These are phyloP conservation scores for Pseudotsuga menziesii DNA, from an alignment of 75 land plant species.

Conservation along the genomic window DNA sequence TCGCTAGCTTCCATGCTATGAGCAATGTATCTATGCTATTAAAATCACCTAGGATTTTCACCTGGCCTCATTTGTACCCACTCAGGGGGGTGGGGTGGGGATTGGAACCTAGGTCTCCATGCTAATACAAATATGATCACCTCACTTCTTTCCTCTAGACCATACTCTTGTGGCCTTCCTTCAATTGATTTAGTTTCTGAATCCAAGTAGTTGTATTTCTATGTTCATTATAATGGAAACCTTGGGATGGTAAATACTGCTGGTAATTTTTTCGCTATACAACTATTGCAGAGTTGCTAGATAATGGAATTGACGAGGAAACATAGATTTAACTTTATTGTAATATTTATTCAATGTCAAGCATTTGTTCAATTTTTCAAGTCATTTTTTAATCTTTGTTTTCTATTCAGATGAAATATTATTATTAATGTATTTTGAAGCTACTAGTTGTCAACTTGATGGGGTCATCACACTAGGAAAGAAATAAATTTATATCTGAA, in stretches of 20 bases:
- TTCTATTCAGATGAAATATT: not conserved
- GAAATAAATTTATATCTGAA: not conserved
- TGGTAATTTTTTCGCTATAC: slow-evolving; percentile 15
- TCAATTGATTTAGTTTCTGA: not conserved
- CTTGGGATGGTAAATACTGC: not conserved
- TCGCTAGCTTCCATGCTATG: no score
- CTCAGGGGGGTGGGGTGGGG: no score
- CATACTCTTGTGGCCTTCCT: no score
- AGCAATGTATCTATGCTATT: no score
- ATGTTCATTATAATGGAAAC: not conserved
- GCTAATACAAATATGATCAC: no score
- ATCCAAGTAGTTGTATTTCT: not conserved
- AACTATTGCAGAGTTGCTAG: slow-evolving; percentile 92
- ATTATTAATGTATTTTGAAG: not conserved
- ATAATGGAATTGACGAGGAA: slow-evolving; percentile 93
- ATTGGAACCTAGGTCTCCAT: no score
- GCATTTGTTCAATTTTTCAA: not conserved
- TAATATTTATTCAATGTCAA: not conserved
- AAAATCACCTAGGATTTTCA: no score
- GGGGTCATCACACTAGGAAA: not conserved
- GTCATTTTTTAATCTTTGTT: not conserved
- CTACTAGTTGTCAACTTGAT: not conserved
- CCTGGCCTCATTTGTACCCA: no score
- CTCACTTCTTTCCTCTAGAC: no score
- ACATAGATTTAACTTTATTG: not conserved